phyloP scores from a whole-genome alignment of 2,329 filamentous ascomycete species.

The Penicillium sp. region DNA sequence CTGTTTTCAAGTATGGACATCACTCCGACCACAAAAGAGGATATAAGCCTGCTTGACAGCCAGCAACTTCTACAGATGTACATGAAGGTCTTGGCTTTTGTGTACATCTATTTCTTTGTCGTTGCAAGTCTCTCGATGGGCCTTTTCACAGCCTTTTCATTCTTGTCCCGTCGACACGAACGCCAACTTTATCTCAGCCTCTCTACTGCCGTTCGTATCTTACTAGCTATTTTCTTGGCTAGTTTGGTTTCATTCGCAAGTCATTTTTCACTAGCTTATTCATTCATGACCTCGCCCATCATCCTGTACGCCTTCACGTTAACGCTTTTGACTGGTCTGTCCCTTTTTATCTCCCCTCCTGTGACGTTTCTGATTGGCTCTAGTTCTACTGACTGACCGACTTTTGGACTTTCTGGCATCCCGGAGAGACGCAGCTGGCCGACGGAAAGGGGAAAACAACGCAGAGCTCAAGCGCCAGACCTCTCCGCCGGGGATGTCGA shows the following conservation, averaged over 20 bases:
- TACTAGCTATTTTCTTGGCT: constrained; percentile 30
- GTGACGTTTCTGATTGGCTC: constrained; percentile 16
- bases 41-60: constrained; percentile 28
- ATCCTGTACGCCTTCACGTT: constrained; percentile 39
- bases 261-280: constrained; percentile 36
- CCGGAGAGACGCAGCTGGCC: constrained; percentile 22
- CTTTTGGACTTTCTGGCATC: constrained; percentile 31
- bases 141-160: constrained; percentile 35
- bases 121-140: constrained; percentile 38
- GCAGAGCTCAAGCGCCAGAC: constrained; percentile 14
- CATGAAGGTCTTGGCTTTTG: constrained; percentile 38
- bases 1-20: constrained; percentile 44
- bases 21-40: constrained; percentile 29
- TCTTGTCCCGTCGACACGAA: constrained; percentile 30
- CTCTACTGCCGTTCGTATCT: constrained; percentile 28
- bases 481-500: constrained; percentile 8
- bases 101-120: constrained; percentile 42
- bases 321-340: constrained; percentile 32
- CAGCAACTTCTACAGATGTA: constrained; percentile 37
- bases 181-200: constrained; percentile 23
- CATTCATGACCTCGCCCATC: constrained; percentile 42
- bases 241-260: constrained; percentile 31
- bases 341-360: not conserved
- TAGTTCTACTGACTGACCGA: constrained; percentile 37
- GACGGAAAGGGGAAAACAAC: constrained; percentile 26